Evolutionary conservation across 306 rosid genomes (phyloP).

Genomic region (Castanea mollissima): DNA sequence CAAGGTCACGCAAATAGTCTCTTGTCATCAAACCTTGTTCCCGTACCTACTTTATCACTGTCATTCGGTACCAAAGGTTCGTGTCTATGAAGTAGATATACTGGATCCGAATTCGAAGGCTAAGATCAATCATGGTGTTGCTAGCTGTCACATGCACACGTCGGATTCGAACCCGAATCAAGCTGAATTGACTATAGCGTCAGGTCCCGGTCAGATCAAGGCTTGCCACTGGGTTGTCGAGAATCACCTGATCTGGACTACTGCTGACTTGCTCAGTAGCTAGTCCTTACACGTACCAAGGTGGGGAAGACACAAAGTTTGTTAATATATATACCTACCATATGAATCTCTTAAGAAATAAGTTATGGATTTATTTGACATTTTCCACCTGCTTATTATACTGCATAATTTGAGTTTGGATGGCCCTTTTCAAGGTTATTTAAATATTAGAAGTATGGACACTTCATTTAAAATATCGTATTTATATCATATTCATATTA

Average conservation of each 20-base stretch:
- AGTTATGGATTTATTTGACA: no score
- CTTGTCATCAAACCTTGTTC: constrained; percentile 93
- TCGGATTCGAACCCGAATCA: constrained; percentile 82
- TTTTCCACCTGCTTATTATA: no score
- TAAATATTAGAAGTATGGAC: no score
- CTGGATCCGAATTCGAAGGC: constrained; percentile 54
- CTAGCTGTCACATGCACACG: constrained; percentile 92
- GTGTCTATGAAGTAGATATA: constrained; percentile 85
- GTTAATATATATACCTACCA: no score
- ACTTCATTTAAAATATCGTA: rapidly evolving
- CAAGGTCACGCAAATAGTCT: constrained; percentile 71
- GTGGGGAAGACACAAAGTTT: no score
- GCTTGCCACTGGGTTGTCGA: constrained; percentile 53
- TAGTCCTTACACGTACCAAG: not conserved
- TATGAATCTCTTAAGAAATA: not conserved
- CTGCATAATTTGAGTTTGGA: no score
- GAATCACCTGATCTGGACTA: constrained; percentile 86
- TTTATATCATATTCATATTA: rapidly evolving
- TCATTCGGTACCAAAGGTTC: constrained; percentile 49
- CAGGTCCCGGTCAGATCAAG: constrained; percentile 66
- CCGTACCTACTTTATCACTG: constrained; percentile 68
- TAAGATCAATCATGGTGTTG: constrained; percentile 76
- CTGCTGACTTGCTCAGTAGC: constrained; percentile 43
- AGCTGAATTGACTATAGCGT: constrained; percentile 71
- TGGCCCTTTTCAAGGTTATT: no score